Conservation (phyloP, 2,329 filamentous ascomycete genomes). For the Capronia coronata region DNA sequence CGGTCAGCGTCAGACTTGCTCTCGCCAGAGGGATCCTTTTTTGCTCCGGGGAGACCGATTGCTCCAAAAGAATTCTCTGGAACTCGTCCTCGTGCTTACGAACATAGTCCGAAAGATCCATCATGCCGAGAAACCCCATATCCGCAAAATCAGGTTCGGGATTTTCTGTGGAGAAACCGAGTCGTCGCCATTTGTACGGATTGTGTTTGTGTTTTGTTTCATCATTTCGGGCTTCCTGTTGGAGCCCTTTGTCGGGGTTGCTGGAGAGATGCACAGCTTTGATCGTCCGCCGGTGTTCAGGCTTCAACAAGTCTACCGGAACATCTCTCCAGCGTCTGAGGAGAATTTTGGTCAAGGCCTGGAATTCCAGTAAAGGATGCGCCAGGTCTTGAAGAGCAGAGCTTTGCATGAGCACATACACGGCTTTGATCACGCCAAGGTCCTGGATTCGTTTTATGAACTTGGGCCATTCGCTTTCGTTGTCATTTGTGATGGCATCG, state of each 20-base stretch:
- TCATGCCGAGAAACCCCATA: conserved; percentile 87
- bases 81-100: conserved; percentile 87
- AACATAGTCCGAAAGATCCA: conserved; percentile 93
- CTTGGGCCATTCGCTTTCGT: conserved; percentile 81
- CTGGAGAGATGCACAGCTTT: conserved; percentile 81
- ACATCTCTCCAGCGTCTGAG: conserved; percentile 84
- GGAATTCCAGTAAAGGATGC: conserved; percentile 85
- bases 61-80: conserved; percentile 85
- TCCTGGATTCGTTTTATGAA: conserved; percentile 93
- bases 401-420: conserved; percentile 90
- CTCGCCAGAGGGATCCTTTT: conserved; percentile 81
- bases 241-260: conserved; percentile 55
- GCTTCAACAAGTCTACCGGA: conserved; percentile 72
- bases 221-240: conserved; percentile 34
- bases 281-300: conserved; percentile 80
- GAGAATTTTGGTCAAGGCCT: conserved; percentile 80
- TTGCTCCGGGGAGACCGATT: conserved; percentile 63
- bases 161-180: conserved; percentile 87
- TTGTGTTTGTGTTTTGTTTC: conserved; percentile 58
- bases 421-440: conserved; percentile 83
- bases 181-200: conserved; percentile 82
- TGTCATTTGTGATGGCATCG: conserved; percentile 75
- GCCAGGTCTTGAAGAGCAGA: conserved; percentile 85
- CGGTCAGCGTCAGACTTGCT: conserved; percentile 78
- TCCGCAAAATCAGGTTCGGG: conserved; percentile 78